Conservation (phyloP, 345 rosid species). For the Conringia planisiliqua region DNA sequence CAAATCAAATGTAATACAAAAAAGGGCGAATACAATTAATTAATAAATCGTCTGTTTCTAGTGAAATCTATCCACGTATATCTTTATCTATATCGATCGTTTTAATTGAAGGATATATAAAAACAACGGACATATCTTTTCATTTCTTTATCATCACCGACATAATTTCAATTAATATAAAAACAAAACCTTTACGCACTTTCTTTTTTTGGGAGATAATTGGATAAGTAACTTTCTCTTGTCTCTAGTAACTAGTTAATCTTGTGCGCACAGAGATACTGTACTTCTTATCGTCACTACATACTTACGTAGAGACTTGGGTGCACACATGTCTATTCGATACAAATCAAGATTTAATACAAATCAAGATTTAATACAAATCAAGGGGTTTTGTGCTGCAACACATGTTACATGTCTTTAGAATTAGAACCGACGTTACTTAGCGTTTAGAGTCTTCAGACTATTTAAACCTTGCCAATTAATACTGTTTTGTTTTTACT, state of each 20-base stretch:
- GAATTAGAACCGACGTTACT: too few species aligned
- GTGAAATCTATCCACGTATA: conserved; percentile 9
- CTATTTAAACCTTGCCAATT: not conserved
- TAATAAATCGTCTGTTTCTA: not conserved
- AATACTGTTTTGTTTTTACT: not conserved
- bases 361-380: too few species aligned
- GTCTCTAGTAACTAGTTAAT: not conserved
- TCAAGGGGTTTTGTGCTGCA: too few species aligned
- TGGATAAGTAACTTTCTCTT: not conserved
- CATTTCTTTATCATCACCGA: not conserved
- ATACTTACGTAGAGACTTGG: not conserved
- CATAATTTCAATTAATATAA: not conserved
- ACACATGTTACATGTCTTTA: too few species aligned
- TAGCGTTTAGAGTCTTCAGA: not conserved
- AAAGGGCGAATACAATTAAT: too few species aligned
- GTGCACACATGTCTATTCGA: not conserved
- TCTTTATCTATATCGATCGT: not conserved
- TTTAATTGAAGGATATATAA: not conserved
- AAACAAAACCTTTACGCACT: not conserved
- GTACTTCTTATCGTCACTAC: not conserved
- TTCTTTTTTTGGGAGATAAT: not conserved
- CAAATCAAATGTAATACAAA: too few species aligned
- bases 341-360: too few species aligned
- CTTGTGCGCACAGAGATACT: not conserved
- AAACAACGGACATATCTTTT: not conserved